These are phyloP conservation scores for Mycena maculata DNA, from an alignment of 768 basidiomycete species.

Conservation along the genomic window DNA sequence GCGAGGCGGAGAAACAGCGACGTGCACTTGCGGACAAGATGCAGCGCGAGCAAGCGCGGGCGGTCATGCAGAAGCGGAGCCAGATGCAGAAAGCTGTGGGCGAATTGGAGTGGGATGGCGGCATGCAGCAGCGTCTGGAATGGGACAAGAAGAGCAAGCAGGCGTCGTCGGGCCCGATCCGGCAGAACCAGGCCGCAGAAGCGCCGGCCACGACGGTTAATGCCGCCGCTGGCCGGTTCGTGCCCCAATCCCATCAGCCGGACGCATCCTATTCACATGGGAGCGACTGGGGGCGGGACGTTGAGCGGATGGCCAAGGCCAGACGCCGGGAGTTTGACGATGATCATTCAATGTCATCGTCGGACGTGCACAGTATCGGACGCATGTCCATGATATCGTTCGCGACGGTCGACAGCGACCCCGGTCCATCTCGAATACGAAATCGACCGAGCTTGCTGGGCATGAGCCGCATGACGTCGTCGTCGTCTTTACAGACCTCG, in stretches of 20 bases:
- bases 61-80: constrained; percentile 91
- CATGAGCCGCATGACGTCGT: constrained; percentile 80
- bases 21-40: constrained; percentile 79
- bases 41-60: constrained; percentile 89
- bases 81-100: constrained; percentile 69
- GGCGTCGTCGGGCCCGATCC: constrained; percentile 71
- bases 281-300: constrained; percentile 61
- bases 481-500: constrained; percentile 79
- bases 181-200: constrained; percentile 62
- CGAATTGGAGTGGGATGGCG: constrained; percentile 73
- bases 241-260: constrained; percentile 31
- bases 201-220: constrained; percentile 61
- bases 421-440: constrained; percentile 77
- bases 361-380: constrained; percentile 81
- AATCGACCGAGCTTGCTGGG: constrained; percentile 71
- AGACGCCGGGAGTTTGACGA: constrained; percentile 88
- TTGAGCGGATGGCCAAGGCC: constrained; percentile 78
- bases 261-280: constrained; percentile 48
- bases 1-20: constrained; percentile 87
- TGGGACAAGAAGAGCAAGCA: constrained; percentile 63
- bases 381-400: constrained; percentile 85
- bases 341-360: constrained; percentile 92
- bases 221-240: constrained; percentile 72
- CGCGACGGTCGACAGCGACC: constrained; percentile 87
- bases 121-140: constrained; percentile 57